These are phyloP conservation scores for Leccinum holopus DNA, from an alignment of 1,284 basidiomycete species.

Conservation along the genomic window DNA sequence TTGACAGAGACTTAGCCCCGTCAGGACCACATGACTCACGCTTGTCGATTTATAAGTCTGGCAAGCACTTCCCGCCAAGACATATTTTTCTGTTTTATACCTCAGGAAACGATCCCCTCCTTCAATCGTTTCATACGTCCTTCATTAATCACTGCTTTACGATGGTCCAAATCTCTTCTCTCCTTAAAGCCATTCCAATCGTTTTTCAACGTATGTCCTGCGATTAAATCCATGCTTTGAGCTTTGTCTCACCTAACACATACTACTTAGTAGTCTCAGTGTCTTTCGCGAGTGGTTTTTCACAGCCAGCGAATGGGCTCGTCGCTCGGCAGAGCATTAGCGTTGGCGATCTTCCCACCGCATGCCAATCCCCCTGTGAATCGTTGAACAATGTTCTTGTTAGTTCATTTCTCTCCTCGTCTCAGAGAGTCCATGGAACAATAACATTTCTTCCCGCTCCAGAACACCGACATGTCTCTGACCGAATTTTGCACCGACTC, in stretches of 20 bases:
- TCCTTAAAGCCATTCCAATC: constrained; percentile 16
- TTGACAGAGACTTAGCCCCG: neutral
- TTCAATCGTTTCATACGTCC: neutral
- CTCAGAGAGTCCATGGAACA: neutral
- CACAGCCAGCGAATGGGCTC: constrained; percentile 12
- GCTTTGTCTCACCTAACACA: neutral
- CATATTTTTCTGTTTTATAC: neutral
- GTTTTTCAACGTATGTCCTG: constrained; percentile 16
- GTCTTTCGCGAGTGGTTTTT: neutral
- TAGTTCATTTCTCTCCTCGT: constrained; percentile 1
- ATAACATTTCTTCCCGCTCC: neutral
- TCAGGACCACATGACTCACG: neutral
- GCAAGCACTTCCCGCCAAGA: neutral
- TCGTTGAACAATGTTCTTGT: constrained; percentile 23
- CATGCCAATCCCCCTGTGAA: constrained; percentile 25
- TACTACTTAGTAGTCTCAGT: neutral
- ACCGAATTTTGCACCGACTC: constrained; percentile 15
- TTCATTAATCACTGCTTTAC: neutral
- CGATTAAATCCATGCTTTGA: neutral
- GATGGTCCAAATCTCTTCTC: constrained; percentile 26
- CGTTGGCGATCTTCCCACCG: constrained; percentile 13
- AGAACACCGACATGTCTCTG: constrained; percentile 13
- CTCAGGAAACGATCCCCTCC: neutral
- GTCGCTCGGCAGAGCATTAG: constrained; percentile 19
- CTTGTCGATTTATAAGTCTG: neutral